A percentile compares a stretch with the other conserved stretches of the same genome.
These are phyloP conservation scores for Xanthoparmelia taractica DNA, from an alignment of 495 filamentous ascomycete species.

Conservation along the genomic window DNA sequence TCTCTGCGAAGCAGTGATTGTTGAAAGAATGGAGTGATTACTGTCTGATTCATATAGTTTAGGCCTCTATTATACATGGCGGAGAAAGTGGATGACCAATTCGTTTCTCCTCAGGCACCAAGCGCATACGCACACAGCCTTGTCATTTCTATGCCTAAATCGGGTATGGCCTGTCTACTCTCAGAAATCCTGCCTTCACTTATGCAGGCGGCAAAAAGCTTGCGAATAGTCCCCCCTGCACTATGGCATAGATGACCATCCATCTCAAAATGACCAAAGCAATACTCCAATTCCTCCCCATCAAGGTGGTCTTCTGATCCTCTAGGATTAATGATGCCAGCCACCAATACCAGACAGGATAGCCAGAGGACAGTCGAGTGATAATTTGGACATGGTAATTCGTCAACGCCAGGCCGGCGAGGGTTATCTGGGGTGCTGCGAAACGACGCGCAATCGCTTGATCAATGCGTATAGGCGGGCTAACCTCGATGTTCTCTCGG, in stretches of 20 bases:
- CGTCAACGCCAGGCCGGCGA: conserved; percentile 63
- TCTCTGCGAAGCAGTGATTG: not conserved
- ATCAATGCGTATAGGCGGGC: not conserved
- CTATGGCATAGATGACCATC: conserved; percentile 71
- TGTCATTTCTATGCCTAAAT: conserved; percentile 1
- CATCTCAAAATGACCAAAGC: conserved; percentile 44
- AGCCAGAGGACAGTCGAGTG: conserved; percentile 79
- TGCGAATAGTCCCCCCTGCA: conserved; percentile 79
- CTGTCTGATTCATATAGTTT: too few relatives aligned
- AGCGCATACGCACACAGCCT: conserved; percentile 19
- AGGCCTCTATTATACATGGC: not conserved
- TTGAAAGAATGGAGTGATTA: too few relatives aligned
- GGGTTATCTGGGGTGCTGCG: conserved; percentile 62
- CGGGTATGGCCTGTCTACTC: not conserved
- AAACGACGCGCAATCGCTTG: conserved; percentile 44
- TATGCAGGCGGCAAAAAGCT: conserved; percentile 87
- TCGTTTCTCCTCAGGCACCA: conserved; percentile 18
- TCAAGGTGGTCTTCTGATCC: conserved; percentile 21
- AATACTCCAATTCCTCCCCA: conserved; percentile 29
- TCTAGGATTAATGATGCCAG: conserved; percentile 42
- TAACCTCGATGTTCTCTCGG: not conserved
- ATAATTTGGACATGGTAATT: conserved; percentile 92
- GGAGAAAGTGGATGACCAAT: conserved; percentile 1
- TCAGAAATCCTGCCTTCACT: not conserved
- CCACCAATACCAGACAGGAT: conserved; percentile 86